Evolutionary conservation across 1,284 basidiomycete genomes (phyloP).

Genomic region (Clitocybe nebularis): DNA sequence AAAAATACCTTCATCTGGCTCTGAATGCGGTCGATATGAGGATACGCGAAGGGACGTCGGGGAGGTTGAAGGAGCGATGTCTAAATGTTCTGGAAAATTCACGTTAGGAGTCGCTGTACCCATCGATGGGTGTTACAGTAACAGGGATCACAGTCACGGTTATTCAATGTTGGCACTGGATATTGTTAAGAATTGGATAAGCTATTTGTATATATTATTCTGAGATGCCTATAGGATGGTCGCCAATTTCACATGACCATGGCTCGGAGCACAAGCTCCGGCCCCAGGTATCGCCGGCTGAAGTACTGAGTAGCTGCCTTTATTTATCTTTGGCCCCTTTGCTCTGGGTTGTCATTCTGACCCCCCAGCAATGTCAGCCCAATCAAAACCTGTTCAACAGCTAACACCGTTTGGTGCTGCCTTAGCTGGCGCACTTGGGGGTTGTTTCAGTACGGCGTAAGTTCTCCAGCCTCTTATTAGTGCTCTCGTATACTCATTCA

Average conservation of each 20-base stretch:
- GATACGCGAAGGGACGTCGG: conserved; percentile 1
- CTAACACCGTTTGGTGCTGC: conserved; percentile 92
- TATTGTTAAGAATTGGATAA: no score
- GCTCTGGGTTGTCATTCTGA: conserved; percentile 3
- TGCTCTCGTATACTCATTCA: no score
- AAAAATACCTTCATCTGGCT: conserved; percentile 28
- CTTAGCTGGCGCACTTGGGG: conserved; percentile 92
- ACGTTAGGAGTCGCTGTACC: conserved; percentile 21
- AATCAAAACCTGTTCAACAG: conserved; percentile 55
- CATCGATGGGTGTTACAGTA: neutral
- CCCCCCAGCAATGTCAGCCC: conserved; percentile 43
- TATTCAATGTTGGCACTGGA: no score
- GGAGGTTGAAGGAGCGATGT: conserved; percentile 32
- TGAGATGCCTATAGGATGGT: neutral
- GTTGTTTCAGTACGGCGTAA: conserved; percentile 90
- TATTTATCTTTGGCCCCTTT: conserved; percentile 13
- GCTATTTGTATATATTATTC: conserved; percentile 3
- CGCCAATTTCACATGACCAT: conserved; percentile 4
- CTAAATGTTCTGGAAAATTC: conserved; percentile 39
- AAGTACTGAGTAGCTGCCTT: neutral
- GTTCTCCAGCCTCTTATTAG: conserved; percentile 28
- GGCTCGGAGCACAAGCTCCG: conserved; percentile 6
- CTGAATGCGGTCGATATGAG: neutral
- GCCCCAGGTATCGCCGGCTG: conserved; percentile 12
- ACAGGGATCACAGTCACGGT: neutral